Evolutionary conservation across 208 protist genomes (phyloP), one percentile per base, ranked within the genome.

Genomic region (Leishmania braziliensis): DNA sequence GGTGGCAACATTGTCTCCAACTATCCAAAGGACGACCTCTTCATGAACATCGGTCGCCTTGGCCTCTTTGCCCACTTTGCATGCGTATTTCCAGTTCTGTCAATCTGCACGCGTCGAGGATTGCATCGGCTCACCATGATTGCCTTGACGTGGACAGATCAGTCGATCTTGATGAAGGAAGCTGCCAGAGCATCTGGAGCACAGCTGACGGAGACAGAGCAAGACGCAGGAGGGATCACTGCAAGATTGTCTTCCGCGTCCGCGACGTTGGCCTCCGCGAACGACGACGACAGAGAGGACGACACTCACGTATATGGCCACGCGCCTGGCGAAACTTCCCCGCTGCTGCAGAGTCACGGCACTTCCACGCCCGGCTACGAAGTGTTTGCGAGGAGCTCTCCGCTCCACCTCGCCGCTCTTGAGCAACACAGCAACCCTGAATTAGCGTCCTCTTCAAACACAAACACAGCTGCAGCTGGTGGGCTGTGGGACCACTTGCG

Each of bases 61-160:
- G 91, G 92, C 50, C 86, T 97, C 69, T 95, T 95, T 83, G 66
- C 91, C 8, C 93, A 97, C 71, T 97, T 97, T 88, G 91, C 87
- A 10, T 95, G 91, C 70, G 93, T 94, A 8, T 97, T 92, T 70
- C 93, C 93, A 20, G 90, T 97, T 39, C 82, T 97, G 12, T 95
- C 91, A 16, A 89, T 97, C 36, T 90, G 90, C 83, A 89, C 90
- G 33, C 86, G 92, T 12, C 87, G 90, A 43, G 89, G 90, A 43
- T 33, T 95, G 68, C 92, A 95, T 73, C 83, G 92, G 63, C 51
- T 95, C 20, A 76, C 83, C 36, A 92, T 95, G 89, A 84, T 89
- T 73, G 75, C 70, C 26, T 74, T 95, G 71, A 91, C 80, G 51
- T 93, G 89, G 88, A 63, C 62, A 46, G 79, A 80, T 69, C 88